Conservation (phyloP, 2,329 filamentous ascomycete genomes). For the Arthrocladium fulminans region DNA sequence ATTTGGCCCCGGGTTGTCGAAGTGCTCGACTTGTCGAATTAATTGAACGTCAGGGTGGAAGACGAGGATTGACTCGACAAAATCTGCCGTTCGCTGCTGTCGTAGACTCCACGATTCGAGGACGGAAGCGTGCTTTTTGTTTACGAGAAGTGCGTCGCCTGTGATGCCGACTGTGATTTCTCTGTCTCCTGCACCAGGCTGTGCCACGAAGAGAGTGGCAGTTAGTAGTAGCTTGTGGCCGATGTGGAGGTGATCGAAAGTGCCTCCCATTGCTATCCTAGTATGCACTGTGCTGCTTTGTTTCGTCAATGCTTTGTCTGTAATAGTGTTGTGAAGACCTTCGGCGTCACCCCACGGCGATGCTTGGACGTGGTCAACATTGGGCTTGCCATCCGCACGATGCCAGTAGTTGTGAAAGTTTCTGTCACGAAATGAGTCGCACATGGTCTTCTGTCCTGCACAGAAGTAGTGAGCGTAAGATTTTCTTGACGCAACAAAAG, state of each 20-base stretch:
- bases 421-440: not conserved
- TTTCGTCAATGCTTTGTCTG: not conserved
- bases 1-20: conserved; percentile 31
- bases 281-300: conserved; percentile 38
- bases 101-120: conserved; percentile 74
- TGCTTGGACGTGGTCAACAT: not conserved
- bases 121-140: conserved; percentile 77
- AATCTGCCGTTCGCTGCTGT: conserved; percentile 59
- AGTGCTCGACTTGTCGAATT: conserved; percentile 26
- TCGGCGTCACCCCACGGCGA: not conserved
- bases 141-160: conserved; percentile 72
- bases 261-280: conserved; percentile 76
- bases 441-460: conserved; percentile 4
- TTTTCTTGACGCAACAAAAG: not conserved
- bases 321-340: not conserved
- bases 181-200: conserved; percentile 32
- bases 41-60: conserved; percentile 41
- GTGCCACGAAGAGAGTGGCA: conserved; percentile 65
- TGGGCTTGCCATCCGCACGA: not conserved
- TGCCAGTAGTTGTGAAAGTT: not conserved
- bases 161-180: conserved; percentile 76
- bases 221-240: conserved; percentile 94
- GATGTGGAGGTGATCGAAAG: conserved; percentile 90
- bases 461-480: not conserved
- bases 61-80: conserved; percentile 56